Percentiles rank a stretch among this genome's conserved stretches.
phyloP scores from a whole-genome alignment of 2,329 filamentous ascomycete species.

The Daldinia sp. region DNA sequence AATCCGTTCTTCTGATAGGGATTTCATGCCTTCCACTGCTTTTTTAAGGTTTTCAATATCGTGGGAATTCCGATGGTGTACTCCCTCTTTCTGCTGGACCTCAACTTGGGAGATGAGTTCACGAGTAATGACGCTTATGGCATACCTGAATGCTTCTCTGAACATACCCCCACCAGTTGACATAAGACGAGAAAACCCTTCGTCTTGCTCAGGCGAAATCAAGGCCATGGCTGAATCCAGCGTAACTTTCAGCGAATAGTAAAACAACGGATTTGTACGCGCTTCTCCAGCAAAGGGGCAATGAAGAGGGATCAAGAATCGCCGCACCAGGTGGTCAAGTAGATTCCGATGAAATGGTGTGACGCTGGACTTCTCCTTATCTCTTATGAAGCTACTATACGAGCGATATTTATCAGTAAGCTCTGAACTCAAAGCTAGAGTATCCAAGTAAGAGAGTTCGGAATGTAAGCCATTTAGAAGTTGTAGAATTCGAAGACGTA shows the following conservation, averaged over 20 bases:
- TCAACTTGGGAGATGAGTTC: slow-evolving; percentile 55
- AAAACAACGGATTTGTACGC: slow-evolving; percentile 59
- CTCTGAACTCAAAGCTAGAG: slow-evolving; percentile 52
- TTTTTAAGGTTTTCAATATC: slow-evolving; percentile 52
- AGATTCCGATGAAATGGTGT: slow-evolving; percentile 61
- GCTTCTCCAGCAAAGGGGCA: slow-evolving; percentile 60
- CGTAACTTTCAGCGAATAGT: slow-evolving; percentile 62
- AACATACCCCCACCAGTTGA: slow-evolving; percentile 57
- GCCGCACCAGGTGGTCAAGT: slow-evolving; percentile 63
- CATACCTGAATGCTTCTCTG: slow-evolving; percentile 55
- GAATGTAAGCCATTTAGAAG: slow-evolving; percentile 53
- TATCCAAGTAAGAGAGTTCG: slow-evolving; percentile 53
- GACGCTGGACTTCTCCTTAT: slow-evolving; percentile 38
- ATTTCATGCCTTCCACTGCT: slow-evolving; percentile 48
- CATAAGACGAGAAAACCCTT: slow-evolving; percentile 54
- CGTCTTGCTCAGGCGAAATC: slow-evolving; percentile 54
- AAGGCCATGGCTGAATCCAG: slow-evolving; percentile 58
- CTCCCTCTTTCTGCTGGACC: slow-evolving; percentile 49
- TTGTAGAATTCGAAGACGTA: slow-evolving; percentile 53
- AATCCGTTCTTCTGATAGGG: slow-evolving; percentile 51
- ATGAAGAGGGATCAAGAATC: slow-evolving; percentile 68
- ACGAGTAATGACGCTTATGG: slow-evolving; percentile 50
- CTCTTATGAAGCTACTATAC: slow-evolving; percentile 41
- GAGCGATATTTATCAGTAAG: slow-evolving; percentile 48
- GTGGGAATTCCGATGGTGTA: slow-evolving; percentile 46